phyloP scores from a whole-genome alignment of 2,329 filamentous ascomycete species.

The Ascochyta koolunga region DNA sequence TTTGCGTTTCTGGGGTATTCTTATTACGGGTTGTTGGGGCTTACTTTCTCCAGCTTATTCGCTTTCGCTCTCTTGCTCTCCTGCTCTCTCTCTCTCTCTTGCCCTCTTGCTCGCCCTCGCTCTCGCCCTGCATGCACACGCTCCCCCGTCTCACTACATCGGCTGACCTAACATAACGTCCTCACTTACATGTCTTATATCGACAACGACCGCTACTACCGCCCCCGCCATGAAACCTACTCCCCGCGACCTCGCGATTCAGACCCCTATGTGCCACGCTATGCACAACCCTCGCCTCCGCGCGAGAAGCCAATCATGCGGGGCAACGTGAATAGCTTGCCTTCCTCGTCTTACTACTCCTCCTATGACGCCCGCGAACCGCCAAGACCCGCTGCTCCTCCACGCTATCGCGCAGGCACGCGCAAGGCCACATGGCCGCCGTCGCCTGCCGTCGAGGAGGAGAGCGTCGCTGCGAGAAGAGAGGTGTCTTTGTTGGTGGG shows the following conservation, averaged over 20 bases:
- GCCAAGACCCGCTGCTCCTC: slow-evolving; percentile 21
- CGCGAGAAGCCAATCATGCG: slow-evolving; percentile 12
- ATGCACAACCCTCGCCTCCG: slow-evolving; percentile 5
- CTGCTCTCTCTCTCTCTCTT: too few species aligned
- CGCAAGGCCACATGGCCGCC: slow-evolving; percentile 58
- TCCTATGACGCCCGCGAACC: slow-evolving; percentile 43
- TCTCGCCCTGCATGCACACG: slow-evolving; percentile 9
- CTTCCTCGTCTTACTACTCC: slow-evolving; percentile 21
- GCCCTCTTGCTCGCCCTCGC: not conserved
- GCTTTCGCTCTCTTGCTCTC: not conserved
- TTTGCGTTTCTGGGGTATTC: slow-evolving; percentile 6
- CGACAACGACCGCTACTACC: slow-evolving; percentile 34
- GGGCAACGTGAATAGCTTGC: slow-evolving; percentile 25
- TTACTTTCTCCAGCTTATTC: too few species aligned
- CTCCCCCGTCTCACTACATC: slow-evolving; percentile 3
- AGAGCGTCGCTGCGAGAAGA: slow-evolving; percentile 65
- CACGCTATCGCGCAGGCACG: slow-evolving; percentile 26
- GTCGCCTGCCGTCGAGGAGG: slow-evolving; percentile 72
- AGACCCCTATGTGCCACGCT: slow-evolving; percentile 14
- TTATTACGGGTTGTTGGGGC: not conserved
- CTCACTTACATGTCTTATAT: slow-evolving; percentile 30
- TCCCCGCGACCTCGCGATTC: slow-evolving; percentile 28
- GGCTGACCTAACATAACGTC: slow-evolving; percentile 8
- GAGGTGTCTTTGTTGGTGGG: slow-evolving; percentile 58
- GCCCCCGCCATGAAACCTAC: slow-evolving; percentile 5